Evolutionary conservation across 306 rosid genomes (phyloP).

Genomic region (Malus asiatica): DNA sequence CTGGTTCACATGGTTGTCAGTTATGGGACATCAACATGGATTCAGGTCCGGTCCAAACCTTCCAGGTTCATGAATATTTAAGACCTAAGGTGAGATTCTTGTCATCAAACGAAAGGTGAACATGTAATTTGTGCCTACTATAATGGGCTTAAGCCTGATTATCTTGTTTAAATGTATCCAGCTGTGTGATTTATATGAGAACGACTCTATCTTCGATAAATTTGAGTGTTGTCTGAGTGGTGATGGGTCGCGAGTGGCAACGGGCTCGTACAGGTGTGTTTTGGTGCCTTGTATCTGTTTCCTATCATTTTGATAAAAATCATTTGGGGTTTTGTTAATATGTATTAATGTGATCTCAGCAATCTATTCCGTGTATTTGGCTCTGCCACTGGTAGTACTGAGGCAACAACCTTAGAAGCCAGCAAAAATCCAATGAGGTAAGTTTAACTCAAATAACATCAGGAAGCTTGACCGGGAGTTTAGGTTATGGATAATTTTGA

Average conservation of each 20-base stretch:
- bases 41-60: constrained; percentile 91
- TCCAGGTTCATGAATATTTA: constrained; percentile 88
- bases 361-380: constrained; percentile 97
- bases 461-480: not conserved
- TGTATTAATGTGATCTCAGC: constrained; percentile 47
- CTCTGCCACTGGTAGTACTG: constrained; percentile 57
- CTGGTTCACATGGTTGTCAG: constrained; percentile 40
- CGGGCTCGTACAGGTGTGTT: constrained; percentile 91
- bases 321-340: constrained; percentile 16
- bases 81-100: constrained; percentile 85
- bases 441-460: not conserved
- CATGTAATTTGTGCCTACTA: constrained; percentile 16
- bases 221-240: constrained; percentile 96
- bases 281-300: not conserved
- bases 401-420: constrained; percentile 88
- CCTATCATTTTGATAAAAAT: constrained; percentile 1
- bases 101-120: constrained; percentile 1
- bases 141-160: constrained; percentile 10
- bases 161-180: constrained; percentile 26
- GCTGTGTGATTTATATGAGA: constrained; percentile 98
- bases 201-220: constrained; percentile 93
- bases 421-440: constrained; percentile 99
- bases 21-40: constrained; percentile 99
- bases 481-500: constrained; percentile 2
- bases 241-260: constrained; percentile 82